Evolutionary conservation across 805 yeast species (phyloP).

Genomic region (Candida qinlingensis): DNA sequence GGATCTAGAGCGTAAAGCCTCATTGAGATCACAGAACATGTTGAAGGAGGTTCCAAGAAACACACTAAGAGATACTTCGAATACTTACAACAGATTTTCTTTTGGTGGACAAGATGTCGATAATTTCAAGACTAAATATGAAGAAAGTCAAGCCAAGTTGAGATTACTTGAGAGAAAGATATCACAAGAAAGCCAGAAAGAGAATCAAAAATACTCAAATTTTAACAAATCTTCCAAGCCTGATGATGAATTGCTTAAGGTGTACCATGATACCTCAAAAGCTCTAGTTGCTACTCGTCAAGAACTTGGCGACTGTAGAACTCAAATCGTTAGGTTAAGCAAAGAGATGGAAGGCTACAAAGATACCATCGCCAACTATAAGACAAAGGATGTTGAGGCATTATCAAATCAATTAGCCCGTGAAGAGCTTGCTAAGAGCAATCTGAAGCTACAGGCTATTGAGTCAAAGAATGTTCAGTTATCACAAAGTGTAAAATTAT

Average conservation of each 20-base stretch:
- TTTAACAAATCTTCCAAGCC: conserved; percentile 15
- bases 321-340: conserved; percentile 37
- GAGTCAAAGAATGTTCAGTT: conserved; percentile 53
- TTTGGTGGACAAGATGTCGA: conserved; percentile 22
- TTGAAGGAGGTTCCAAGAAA: conserved; percentile 36
- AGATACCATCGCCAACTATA: conserved; percentile 6
- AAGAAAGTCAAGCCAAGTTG: conserved; percentile 40
- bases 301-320: conserved; percentile 36
- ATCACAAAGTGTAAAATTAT: conserved; percentile 48
- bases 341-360: conserved; percentile 37
- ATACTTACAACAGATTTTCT: conserved; percentile 18
- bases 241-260: conserved; percentile 41
- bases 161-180: conserved; percentile 35
- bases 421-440: conserved; percentile 41
- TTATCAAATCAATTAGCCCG: conserved; percentile 24
- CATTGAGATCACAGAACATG: conserved; percentile 13
- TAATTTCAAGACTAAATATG: conserved; percentile 37
- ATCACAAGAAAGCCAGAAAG: conserved; percentile 10
- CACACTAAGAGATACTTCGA: conserved; percentile 20
- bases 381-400: conserved; percentile 12
- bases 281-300: conserved; percentile 40
- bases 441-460: conserved; percentile 52
- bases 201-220: neutral
- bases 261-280: conserved; percentile 44
- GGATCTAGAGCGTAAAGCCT: conserved; percentile 46